Conservation (phyloP, 495 filamentous ascomycete species). For the Xylaria nigripes region DNA sequence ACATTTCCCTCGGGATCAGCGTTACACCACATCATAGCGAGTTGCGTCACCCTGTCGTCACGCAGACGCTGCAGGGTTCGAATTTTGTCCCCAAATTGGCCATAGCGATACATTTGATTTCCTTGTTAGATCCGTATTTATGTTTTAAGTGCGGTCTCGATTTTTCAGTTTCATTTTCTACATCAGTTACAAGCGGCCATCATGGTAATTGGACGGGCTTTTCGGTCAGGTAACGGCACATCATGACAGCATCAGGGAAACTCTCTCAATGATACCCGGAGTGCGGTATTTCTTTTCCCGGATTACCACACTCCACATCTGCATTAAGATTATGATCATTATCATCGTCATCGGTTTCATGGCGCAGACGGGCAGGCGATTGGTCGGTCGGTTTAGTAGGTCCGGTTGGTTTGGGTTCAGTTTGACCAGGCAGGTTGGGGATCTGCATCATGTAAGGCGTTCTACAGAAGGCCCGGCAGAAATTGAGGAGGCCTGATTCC, state of each 20-base stretch:
- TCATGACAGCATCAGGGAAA: conserved; percentile 24
- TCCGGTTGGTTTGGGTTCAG: not conserved
- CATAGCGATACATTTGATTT: conserved; percentile 9
- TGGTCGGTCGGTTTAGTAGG: not conserved
- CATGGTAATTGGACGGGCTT: not conserved
- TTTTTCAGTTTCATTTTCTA: not conserved
- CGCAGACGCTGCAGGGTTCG: not conserved
- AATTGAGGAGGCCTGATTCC: not conserved
- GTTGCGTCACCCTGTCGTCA: not conserved
- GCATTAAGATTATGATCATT: not conserved
- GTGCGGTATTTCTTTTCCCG: conserved; percentile 22
- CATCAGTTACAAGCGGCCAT: not conserved
- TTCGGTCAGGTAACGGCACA: conserved; percentile 11
- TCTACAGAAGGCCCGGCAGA: not conserved
- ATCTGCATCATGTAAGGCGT: not conserved
- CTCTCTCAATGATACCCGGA: conserved; percentile 34
- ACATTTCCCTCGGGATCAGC: too few species aligned
- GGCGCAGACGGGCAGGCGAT: not conserved
- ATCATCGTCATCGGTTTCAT: conserved; percentile 5
- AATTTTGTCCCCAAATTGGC: conserved; percentile 7
- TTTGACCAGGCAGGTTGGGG: not conserved
- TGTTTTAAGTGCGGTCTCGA: not conserved
- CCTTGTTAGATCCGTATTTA: not conserved
- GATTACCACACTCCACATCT: conserved; percentile 29
- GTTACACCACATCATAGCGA: not conserved